Evolutionary conservation across 2,329 filamentous ascomycete species (phyloP).

Genomic region (Colletotrichum nymphaeae): DNA sequence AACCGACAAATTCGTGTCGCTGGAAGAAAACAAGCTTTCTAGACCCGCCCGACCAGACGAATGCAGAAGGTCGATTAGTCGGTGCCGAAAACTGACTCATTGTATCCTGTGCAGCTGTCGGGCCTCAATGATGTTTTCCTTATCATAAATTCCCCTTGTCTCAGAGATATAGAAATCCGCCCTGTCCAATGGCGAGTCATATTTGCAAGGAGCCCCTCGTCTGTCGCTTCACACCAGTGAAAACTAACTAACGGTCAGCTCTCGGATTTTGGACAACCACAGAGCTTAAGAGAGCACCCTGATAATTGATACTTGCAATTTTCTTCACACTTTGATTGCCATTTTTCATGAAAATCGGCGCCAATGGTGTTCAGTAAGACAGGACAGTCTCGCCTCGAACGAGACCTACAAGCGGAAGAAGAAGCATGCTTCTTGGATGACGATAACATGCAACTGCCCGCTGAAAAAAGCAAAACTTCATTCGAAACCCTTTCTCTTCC

Average conservation of each 20-base stretch:
- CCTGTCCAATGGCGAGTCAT: slow-evolving; percentile 8
- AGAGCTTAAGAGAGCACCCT: background rate
- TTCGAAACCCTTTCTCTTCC: background rate
- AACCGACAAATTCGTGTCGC: background rate
- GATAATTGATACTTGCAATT: background rate
- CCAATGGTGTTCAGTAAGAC: background rate
- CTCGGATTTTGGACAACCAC: background rate
- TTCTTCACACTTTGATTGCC: background rate
- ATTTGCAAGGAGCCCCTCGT: background rate
- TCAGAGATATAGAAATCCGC: background rate
- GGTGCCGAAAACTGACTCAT: background rate
- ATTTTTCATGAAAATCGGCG: background rate
- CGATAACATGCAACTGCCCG: background rate
- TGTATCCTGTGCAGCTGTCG: background rate
- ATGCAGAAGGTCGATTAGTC: slow-evolving; percentile 5
- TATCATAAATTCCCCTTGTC: background rate
- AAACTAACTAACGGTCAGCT: background rate
- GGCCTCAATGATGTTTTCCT: background rate
- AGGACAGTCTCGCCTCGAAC: background rate
- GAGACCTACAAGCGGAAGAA: background rate
- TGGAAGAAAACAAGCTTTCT: slow-evolving; percentile 16
- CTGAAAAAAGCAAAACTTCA: background rate
- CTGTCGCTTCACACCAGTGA: background rate
- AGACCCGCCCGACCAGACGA: background rate
- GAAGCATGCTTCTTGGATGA: background rate